A percentile compares a stretch with the other conserved stretches of the same genome.
These are phyloP conservation scores for Cerrena zonata DNA, from an alignment of 1,284 basidiomycete species.

Conservation along the genomic window DNA sequence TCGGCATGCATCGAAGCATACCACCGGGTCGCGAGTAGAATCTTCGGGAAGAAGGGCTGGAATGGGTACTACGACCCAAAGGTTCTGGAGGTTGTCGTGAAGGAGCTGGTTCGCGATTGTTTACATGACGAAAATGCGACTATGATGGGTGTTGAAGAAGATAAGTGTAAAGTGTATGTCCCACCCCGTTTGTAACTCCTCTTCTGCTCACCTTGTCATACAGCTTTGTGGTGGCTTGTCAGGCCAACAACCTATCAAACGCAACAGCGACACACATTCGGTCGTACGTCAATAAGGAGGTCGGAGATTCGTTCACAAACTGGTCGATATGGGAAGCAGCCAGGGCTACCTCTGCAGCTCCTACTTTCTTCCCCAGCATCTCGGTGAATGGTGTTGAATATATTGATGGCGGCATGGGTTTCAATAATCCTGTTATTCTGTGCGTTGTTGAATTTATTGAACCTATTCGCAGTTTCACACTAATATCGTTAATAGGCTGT, in stretches of 20 bases:
- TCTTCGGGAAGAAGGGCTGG: background rate
- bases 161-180: too few relatives aligned
- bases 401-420: background rate
- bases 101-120: too few relatives aligned
- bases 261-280: background rate
- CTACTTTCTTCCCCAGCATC: background rate
- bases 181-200: too few relatives aligned
- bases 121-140: too few relatives aligned
- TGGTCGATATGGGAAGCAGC: background rate
- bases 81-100: too few relatives aligned
- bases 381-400: background rate
- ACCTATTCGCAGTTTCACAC: too few relatives aligned
- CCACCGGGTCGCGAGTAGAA: background rate
- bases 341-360: constrained; percentile 1
- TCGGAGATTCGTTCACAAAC: background rate
- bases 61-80: too few relatives aligned
- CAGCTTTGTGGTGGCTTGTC: background rate
- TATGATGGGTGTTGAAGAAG: too few relatives aligned
- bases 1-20: background rate
- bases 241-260: background rate
- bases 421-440: background rate
- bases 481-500: too few relatives aligned
- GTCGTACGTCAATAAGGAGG: background rate
- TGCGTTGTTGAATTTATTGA: too few relatives aligned
- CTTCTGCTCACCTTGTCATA: background rate